These are phyloP conservation scores for Atkinsonella hypoxylon DNA, from an alignment of 2,329 filamentous ascomycete species.

Conservation along the genomic window DNA sequence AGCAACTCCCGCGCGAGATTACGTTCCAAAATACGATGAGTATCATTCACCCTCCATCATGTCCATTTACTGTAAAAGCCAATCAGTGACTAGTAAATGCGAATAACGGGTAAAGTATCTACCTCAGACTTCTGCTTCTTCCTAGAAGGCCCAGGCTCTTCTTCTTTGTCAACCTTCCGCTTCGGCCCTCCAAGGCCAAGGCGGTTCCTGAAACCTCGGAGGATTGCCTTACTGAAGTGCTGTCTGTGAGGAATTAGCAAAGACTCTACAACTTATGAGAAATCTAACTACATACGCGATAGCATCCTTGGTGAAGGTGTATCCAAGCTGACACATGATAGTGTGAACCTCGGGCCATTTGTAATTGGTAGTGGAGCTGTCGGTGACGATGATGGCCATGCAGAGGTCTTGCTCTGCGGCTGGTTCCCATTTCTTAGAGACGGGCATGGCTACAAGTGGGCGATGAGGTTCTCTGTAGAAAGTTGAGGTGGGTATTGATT, in stretches of 20 bases:
- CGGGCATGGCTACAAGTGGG: slow-evolving; percentile 12
- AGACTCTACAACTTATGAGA: neutral
- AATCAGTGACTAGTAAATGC: neutral
- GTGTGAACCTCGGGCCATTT: slow-evolving; percentile 22
- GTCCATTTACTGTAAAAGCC: neutral
- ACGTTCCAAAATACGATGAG: neutral
- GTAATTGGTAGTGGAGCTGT: slow-evolving; percentile 13
- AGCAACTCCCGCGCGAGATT: neutral
- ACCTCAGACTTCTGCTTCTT: neutral
- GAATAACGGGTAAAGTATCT: neutral
- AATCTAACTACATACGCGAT: slow-evolving; percentile 20
- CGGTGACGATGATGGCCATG: slow-evolving; percentile 20
- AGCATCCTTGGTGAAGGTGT: slow-evolving; percentile 26
- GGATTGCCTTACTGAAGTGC: slow-evolving; percentile 26
- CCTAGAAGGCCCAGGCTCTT: neutral
- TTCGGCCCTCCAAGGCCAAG: slow-evolving; percentile 9
- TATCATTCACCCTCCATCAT: no score
- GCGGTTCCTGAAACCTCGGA: slow-evolving; percentile 22
- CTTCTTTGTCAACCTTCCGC: neutral
- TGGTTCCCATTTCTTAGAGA: slow-evolving; percentile 25
- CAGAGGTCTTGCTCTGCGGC: slow-evolving; percentile 27
- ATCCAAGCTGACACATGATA: slow-evolving; percentile 21
- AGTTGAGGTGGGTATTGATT: neutral
- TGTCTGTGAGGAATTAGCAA: slow-evolving; percentile 17
- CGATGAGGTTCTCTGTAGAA: neutral